Evolutionary conservation across 495 filamentous ascomycete species (phyloP).

Genomic region (Podospora comata): DNA sequence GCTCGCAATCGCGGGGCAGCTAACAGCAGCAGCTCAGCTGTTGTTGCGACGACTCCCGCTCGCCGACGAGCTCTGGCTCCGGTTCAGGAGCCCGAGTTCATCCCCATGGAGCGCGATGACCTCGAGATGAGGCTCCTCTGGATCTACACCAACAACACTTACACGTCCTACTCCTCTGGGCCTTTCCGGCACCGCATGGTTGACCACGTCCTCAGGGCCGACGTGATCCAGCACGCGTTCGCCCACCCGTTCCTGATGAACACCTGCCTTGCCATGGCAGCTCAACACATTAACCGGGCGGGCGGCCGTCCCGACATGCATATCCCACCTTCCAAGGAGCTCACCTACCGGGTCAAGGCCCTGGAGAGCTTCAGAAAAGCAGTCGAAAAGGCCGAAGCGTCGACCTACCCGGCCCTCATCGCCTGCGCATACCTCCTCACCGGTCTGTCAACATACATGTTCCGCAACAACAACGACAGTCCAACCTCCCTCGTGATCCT

Average conservation of each 20-base stretch:
- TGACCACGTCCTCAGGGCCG: slow-evolving; percentile 40
- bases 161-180: slow-evolving; percentile 39
- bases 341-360: slow-evolving; percentile 41
- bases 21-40: not conserved
- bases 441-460: slow-evolving; percentile 40
- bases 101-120: slow-evolving; percentile 26
- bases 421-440: slow-evolving; percentile 42
- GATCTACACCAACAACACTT: slow-evolving; percentile 41
- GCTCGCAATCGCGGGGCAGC: not conserved
- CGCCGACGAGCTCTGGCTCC: slow-evolving; percentile 14
- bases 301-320: slow-evolving; percentile 23
- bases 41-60: not conserved
- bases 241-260: slow-evolving; percentile 50
- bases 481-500: slow-evolving; percentile 36
- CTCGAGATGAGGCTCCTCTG: slow-evolving; percentile 44
- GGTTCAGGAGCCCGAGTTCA: slow-evolving; percentile 40
- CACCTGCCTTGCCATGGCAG: slow-evolving; percentile 45
- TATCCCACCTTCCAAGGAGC: slow-evolving; percentile 20
- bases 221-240: slow-evolving; percentile 46
- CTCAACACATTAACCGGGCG: slow-evolving; percentile 41
- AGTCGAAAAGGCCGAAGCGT: slow-evolving; percentile 37
- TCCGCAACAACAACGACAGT: slow-evolving; percentile 38
- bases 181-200: slow-evolving; percentile 29
- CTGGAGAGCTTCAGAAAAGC: slow-evolving; percentile 46
- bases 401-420: slow-evolving; percentile 41